Percentiles rank a stretch among this genome's conserved stretches.
Evolutionary conservation across 768 basidiomycete genomes (phyloP).

Genomic region (Lentinula boryana): DNA sequence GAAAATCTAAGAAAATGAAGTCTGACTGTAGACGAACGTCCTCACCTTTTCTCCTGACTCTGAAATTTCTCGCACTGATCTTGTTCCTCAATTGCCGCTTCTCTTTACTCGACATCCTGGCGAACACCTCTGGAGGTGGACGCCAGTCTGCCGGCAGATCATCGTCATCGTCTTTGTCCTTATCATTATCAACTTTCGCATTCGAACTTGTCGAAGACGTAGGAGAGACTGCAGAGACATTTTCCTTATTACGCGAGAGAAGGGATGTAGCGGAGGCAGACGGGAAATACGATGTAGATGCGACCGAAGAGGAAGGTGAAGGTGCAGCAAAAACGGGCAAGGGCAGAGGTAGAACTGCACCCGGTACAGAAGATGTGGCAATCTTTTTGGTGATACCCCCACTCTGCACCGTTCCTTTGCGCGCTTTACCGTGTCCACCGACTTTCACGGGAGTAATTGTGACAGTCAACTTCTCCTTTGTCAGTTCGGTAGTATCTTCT

Average conservation of each 20-base stretch:
- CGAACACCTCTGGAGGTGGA: constrained; percentile 87
- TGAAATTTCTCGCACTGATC: constrained; percentile 91
- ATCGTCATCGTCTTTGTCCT: constrained; percentile 38
- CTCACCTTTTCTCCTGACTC: constrained; percentile 88
- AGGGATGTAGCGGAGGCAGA: background rate
- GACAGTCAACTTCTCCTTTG: constrained; percentile 30
- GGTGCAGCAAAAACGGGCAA: constrained; percentile 1
- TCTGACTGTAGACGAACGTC: background rate
- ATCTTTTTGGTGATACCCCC: constrained; percentile 69
- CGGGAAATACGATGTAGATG: background rate
- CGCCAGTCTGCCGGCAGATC: constrained; percentile 75
- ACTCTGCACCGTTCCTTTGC: constrained; percentile 64
- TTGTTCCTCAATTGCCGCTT: constrained; percentile 96
- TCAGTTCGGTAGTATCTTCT: background rate
- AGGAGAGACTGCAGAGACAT: constrained; percentile 4
- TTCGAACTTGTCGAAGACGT: background rate
- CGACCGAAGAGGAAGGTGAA: constrained; percentile 1
- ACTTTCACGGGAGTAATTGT: constrained; percentile 49
- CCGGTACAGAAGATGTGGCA: constrained; percentile 16
- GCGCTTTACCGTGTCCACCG: constrained; percentile 53
- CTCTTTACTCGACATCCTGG: constrained; percentile 93
- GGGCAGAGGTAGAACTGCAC: constrained; percentile 6
- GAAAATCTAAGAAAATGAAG: background rate
- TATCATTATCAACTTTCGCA: background rate
- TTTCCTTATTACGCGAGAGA: constrained; percentile 1